phyloP scores from a whole-genome alignment of 768 basidiomycete genomes.

The Mycena rebaudengoi region DNA sequence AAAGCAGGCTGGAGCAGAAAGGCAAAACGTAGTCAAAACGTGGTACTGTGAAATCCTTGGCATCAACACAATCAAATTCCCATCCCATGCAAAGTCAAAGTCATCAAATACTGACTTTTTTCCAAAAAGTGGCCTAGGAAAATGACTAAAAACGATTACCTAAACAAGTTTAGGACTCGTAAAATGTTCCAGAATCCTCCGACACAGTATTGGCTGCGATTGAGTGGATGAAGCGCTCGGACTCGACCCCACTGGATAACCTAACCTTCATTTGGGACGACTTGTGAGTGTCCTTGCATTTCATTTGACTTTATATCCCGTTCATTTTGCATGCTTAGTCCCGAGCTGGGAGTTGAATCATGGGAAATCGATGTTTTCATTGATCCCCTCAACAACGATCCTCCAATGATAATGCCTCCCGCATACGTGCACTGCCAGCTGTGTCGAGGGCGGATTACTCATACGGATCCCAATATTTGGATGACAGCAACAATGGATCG shows the following conservation, averaged over 20 bases:
- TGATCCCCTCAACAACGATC: not conserved
- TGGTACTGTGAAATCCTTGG: too few species aligned
- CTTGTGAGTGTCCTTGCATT: constrained; percentile 15
- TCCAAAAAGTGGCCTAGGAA: too few species aligned
- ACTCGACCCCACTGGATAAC: not conserved
- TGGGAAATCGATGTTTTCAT: constrained; percentile 18
- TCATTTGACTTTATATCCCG: not conserved
- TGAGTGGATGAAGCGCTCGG: constrained; percentile 2
- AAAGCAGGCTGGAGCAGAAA: too few species aligned
- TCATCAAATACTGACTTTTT: too few species aligned
- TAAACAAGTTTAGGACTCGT: too few species aligned
- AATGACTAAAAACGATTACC: too few species aligned
- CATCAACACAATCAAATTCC: too few species aligned
- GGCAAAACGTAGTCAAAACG: too few species aligned
- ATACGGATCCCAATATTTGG: constrained; percentile 20
- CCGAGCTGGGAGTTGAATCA: constrained; percentile 30
- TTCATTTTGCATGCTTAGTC: constrained; percentile 17
- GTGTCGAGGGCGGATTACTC: constrained; percentile 12
- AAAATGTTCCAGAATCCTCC: not conserved
- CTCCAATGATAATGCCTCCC: constrained; percentile 23
- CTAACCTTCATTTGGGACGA: constrained; percentile 23
- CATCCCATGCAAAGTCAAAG: too few species aligned
- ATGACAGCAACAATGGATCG: constrained; percentile 28
- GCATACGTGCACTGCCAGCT: constrained; percentile 24
- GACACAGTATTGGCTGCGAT: constrained; percentile 6